Percentiles rank a stretch among this genome's conserved stretches.
phyloP scores from a whole-genome alignment of 2,329 filamentous ascomycete species.

The Orbilia quercus region DNA sequence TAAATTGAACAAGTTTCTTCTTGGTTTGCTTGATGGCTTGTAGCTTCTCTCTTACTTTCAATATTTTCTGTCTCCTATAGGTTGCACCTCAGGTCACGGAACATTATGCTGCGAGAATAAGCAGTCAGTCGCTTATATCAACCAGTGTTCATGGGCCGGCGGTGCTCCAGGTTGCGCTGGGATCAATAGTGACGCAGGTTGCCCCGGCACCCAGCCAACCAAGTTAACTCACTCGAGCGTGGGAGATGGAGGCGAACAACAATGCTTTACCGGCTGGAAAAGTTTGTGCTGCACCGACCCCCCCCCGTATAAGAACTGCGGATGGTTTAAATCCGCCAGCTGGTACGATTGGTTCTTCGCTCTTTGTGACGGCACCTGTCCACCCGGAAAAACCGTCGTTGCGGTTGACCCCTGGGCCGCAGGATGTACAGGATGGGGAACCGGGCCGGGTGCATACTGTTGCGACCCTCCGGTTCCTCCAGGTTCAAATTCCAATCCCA shows the following conservation, averaged over 20 bases:
- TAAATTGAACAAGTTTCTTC: too few species aligned
- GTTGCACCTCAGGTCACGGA: conserved; percentile 8
- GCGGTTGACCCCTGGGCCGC: conserved; percentile 5
- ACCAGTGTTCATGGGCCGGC: conserved; percentile 5
- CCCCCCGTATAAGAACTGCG: conserved; percentile 17
- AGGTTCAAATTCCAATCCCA: conserved; percentile 3
- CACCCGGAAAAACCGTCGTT: conserved; percentile 10
- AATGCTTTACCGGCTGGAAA: conserved; percentile 7
- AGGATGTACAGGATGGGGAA: conserved; percentile 10
- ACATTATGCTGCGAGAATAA: conserved; percentile 17
- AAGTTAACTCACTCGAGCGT: conserved; percentile 8
- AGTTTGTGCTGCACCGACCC: conserved; percentile 21
- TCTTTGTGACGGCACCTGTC: not conserved
- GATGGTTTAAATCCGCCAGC: conserved; percentile 6
- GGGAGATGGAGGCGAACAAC: conserved; percentile 9
- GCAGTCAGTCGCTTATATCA: conserved; percentile 1
- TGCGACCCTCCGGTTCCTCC: conserved; percentile 13
- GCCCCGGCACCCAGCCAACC: not conserved
- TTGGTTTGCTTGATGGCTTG: too few species aligned
- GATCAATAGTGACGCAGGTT: conserved; percentile 4
- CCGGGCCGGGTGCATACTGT: conserved; percentile 5
- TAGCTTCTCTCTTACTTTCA: too few species aligned
- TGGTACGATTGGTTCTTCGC: conserved; percentile 2
- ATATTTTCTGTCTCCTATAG: not conserved
- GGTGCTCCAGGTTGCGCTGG: not conserved